Base-by-base conservation (phyloP, 345 rosid species). In the Heritiera littoralis region DNA sequence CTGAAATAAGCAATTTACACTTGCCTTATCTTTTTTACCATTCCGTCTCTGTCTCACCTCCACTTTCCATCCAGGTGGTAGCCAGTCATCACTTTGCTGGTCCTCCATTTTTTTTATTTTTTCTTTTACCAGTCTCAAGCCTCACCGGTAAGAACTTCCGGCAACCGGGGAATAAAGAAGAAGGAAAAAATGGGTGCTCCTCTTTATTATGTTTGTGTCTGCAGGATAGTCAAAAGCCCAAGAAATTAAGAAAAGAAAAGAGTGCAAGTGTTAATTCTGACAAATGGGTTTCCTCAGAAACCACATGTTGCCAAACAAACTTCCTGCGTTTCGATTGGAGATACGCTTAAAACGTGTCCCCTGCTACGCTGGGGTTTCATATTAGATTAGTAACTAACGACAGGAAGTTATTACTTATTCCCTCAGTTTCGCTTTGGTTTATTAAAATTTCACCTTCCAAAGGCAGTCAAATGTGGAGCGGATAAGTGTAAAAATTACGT, bases 11-110 rank as follows among this genome's bases (percentile, higher is more conserved):
- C 8, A 65, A 65, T 40, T 56, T 40, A 74, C 48, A 74, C 51
- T 86, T 8, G 93, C 99, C 98, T 89, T 91, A 68, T 94, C 90
- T 55, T 89, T 92, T 85, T 83, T 89, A 67, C 98, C 97, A 59
- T 78, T 87, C 72, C 81, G 82, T 78, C 87, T 91, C 41, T 87
- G 86, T 76, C 82, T 89, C 69, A 87, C 83, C 69, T 90, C 86
- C 72, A 88, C 91, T 60, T 82, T 90, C 90, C 94, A 86, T 8
- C 97, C 98, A 43, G 84, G 68, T 66, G 89, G 91, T 0, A 88
- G 82, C 80, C 76, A 32, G 30, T 71, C 66, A 55, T 67, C 75
- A 46, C 67, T 20, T 23, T 2, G 11, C 75, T 12, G 75, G 43
- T 56, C 80, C 75, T 55, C 75, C 75, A 67, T 48, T 14, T 48